These are phyloP conservation scores for Suillus fuscotomentosus DNA, from an alignment of 768 basidiomycete genomes.

Conservation along the genomic window DNA sequence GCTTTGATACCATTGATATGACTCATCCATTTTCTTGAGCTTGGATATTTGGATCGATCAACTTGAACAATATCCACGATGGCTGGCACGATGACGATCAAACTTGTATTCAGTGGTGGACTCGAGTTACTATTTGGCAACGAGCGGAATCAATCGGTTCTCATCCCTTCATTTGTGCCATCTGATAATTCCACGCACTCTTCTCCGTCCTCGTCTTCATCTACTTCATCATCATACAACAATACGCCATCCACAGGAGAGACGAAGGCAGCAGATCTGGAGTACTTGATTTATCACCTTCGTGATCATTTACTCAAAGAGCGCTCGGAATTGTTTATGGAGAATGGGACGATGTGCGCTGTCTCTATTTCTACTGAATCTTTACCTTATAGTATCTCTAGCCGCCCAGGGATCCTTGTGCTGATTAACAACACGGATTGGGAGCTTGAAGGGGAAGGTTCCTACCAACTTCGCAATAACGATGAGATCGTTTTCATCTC, in stretches of 20 bases:
- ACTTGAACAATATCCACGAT: constrained; percentile 9
- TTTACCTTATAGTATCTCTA: constrained; percentile 28
- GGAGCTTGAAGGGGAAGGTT: constrained; percentile 95
- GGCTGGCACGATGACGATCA: constrained; percentile 37
- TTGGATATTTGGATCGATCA: not conserved
- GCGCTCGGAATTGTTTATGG: constrained; percentile 85
- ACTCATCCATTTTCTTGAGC: not conserved
- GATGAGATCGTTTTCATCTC: constrained; percentile 98
- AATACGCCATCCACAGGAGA: constrained; percentile 11
- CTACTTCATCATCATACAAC: constrained; percentile 6
- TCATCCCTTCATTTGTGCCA: constrained; percentile 49
- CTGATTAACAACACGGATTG: constrained; percentile 97
- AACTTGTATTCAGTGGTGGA: constrained; percentile 80
- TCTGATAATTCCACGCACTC: constrained; percentile 32
- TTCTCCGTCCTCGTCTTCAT: not conserved
- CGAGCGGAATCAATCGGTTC: constrained; percentile 54
- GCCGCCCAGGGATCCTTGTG: constrained; percentile 95
- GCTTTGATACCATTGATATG: not conserved
- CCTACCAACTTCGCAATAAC: constrained; percentile 69
- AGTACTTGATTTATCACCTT: constrained; percentile 78
- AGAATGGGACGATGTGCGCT: constrained; percentile 81
- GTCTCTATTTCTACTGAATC: not conserved
- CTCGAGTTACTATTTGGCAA: constrained; percentile 84
- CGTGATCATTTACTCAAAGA: constrained; percentile 78
- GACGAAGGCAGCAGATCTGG: constrained; percentile 56